A percentile compares a stretch with the other conserved stretches of the same genome.
These are phyloP conservation scores for Nematodospora anomalae DNA, from an alignment of 1,139 yeast species.

Conservation along the genomic window DNA sequence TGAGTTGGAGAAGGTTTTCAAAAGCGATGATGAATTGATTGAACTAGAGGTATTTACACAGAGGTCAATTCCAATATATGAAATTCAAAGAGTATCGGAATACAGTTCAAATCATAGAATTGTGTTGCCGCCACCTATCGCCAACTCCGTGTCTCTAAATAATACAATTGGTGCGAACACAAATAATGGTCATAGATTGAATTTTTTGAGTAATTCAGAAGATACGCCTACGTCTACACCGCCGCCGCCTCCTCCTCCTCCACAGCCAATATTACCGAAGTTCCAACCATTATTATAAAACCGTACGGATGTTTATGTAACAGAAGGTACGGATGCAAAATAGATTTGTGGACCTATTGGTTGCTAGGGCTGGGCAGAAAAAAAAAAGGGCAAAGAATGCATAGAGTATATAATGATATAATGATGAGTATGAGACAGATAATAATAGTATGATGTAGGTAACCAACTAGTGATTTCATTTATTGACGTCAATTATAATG, in stretches of 20 bases:
- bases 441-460: no score
- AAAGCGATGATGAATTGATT: constrained; percentile 24
- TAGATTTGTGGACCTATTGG: no score
- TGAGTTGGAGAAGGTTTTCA: constrained; percentile 39
- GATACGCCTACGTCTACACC: constrained; percentile 21
- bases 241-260: constrained; percentile 22
- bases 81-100: constrained; percentile 17
- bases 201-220: constrained; percentile 15
- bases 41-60: constrained; percentile 41
- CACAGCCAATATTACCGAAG: constrained; percentile 33
- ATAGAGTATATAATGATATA: no score
- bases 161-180: background rate
- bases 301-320: background rate
- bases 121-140: constrained; percentile 35
- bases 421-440: no score
- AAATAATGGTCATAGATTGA: constrained; percentile 5
- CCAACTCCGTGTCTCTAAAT: constrained; percentile 3
- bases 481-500: constrained; percentile 12
- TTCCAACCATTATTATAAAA: constrained; percentile 38
- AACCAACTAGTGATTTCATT: constrained; percentile 1
- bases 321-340: no score
- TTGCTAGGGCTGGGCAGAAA: no score
- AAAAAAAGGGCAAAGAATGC: no score
- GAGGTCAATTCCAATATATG: constrained; percentile 36
- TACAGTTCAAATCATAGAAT: constrained; percentile 21